A percentile compares a stretch with the other conserved stretches of the same genome.
Evolutionary conservation across 805 yeast species (phyloP).

Genomic region (Suhomyces tanzawaensis): DNA sequence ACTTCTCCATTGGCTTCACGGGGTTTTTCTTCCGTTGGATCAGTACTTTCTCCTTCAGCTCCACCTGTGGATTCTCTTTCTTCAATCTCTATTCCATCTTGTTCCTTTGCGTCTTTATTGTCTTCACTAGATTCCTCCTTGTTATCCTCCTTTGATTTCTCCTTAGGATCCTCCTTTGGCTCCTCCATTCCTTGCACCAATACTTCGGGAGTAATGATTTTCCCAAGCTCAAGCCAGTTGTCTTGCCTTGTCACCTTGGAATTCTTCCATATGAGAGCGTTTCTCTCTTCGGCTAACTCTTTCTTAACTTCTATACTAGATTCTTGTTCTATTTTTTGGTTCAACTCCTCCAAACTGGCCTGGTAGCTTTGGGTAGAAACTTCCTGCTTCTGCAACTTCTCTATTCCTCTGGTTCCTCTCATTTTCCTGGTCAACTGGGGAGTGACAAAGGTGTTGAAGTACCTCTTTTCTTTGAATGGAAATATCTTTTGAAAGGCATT

Average conservation of each 20-base stretch:
- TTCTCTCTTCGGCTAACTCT: constrained; percentile 23
- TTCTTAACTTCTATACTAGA: constrained; percentile 7
- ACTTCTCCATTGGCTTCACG: not conserved
- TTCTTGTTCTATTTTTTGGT: constrained; percentile 10
- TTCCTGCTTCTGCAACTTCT: constrained; percentile 12
- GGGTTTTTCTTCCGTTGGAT: not conserved
- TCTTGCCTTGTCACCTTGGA: constrained; percentile 20
- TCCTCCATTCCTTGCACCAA: constrained; percentile 9
- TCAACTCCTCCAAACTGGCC: constrained; percentile 9
- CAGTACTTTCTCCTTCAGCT: not conserved
- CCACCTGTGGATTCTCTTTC: not conserved
- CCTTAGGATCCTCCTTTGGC: constrained; percentile 3
- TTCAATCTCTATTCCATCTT: not conserved
- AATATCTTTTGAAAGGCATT: constrained; percentile 17
- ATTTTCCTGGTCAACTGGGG: constrained; percentile 42
- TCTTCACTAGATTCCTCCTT: constrained; percentile 6
- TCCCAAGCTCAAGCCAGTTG: constrained; percentile 29
- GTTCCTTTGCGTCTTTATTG: not conserved
- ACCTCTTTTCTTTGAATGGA: constrained; percentile 34
- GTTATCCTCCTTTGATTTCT: constrained; percentile 2
- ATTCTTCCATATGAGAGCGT: constrained; percentile 34
- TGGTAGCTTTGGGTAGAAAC: constrained; percentile 6
- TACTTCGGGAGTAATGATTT: constrained; percentile 6
- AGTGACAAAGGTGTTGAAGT: constrained; percentile 41
- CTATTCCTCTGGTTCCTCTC: constrained; percentile 35